phyloP scores from a whole-genome alignment of 805 yeast species.

The Candida chilensis region DNA sequence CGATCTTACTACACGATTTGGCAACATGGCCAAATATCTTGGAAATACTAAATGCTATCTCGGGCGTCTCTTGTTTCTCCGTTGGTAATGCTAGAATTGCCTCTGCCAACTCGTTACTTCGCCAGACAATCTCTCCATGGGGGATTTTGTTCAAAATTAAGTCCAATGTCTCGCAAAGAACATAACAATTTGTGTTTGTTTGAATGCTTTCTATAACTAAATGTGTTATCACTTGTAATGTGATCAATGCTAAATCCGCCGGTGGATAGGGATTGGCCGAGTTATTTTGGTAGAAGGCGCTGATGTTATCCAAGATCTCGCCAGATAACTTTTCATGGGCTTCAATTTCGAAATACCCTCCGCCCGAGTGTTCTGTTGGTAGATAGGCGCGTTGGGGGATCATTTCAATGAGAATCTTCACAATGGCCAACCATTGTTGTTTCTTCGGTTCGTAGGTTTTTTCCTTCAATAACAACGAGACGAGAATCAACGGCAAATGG shows the following conservation, averaged over 20 bases:
- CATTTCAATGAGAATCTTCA: conserved; percentile 33
- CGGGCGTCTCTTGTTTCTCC: conserved; percentile 3
- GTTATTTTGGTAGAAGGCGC: conserved; percentile 19
- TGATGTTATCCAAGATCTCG: conserved; percentile 15
- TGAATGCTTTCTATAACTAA: conserved; percentile 11
- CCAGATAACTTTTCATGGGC: not conserved
- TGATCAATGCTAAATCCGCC: conserved; percentile 32
- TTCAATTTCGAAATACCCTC: not conserved
- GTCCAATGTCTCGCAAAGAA: conserved; percentile 21
- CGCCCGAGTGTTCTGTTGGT: conserved; percentile 36
- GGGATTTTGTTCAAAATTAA: conserved; percentile 38
- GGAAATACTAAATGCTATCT: conserved; percentile 32
- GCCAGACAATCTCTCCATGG: conserved; percentile 19
- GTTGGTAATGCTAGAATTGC: conserved; percentile 11
- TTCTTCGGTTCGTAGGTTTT: conserved; percentile 1
- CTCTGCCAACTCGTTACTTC: not conserved
- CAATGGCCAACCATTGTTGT: conserved; percentile 26
- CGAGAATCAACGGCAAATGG: conserved; percentile 66
- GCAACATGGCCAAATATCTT: conserved; percentile 26
- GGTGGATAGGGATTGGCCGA: conserved; percentile 25
- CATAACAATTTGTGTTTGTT: conserved; percentile 10
- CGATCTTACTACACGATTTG: conserved; percentile 14
- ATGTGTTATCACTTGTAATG: conserved; percentile 18
- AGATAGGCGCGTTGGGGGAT: conserved; percentile 59
- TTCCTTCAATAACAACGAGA: conserved; percentile 29